Base-by-base conservation (phyloP, 2,329 filamentous ascomycete genomes). In the Epichloe typhina region DNA sequence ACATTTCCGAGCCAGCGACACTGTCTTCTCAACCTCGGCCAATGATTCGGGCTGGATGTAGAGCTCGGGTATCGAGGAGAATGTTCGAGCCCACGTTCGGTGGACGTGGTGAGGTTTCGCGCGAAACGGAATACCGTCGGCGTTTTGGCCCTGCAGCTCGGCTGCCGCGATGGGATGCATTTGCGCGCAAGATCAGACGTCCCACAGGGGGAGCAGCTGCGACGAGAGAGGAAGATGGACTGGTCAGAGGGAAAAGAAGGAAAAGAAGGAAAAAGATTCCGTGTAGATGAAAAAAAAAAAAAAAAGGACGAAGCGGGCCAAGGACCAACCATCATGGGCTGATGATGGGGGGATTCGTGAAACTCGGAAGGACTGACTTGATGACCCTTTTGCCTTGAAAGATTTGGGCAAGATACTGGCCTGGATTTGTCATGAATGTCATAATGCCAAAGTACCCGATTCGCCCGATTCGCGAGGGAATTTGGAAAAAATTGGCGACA, bases 1-100 rank as follows among this genome's bases (percentile, higher is more conserved):
- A 67, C 86, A 93, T 69, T 75, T 78, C 53, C 86, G 83, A 5
- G 93, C 93, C 21, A 96, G 77, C 41, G 76, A 83, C 54, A 96
- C 79, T 47, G 86, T 74, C 66, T 94, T 90, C 66, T 91, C 84
- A 57, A 98, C 79, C 69, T 97, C 91, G 13, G 73, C 72, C 48
- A 93, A 72, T 1, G 83, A 84, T 60, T 86, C 77, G 2, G 93
- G 93, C 61, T 86, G 86, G 59, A 97, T 81, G 69, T 91, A 96
- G 52, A 97, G 82, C 72, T 96, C 89, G 3, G 93, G 93, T 17
- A 83, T 79, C 47, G 85, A 93, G 61, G 86, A 83, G 71, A 94
- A 96, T 47, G 93, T 97, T 62, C 84, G 83, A 39, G 93, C 93
- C 93, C 93, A 98, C 19, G 93, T 98, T 61, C 84, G 83, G 71